Evolutionary conservation across 2,329 filamentous ascomycete species (phyloP).

Genomic region (Trichothecium sympodiale): DNA sequence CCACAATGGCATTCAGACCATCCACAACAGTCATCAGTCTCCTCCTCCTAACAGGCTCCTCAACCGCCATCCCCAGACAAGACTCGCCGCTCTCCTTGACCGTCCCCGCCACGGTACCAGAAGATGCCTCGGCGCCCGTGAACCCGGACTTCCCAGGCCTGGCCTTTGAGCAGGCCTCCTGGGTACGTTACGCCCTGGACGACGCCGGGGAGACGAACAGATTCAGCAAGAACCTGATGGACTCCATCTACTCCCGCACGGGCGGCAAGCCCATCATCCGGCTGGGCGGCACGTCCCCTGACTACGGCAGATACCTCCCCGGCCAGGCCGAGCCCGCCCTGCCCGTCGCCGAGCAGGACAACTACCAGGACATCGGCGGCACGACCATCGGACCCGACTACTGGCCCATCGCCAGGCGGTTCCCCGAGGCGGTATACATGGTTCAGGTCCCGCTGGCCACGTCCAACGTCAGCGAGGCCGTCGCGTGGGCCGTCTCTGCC

Average conservation of each 20-base stretch:
- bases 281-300: conserved; percentile 22
- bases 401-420: conserved; percentile 19
- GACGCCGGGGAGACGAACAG: conserved; percentile 17
- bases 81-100: not conserved
- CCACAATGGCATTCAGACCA: no score
- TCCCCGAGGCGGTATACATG: conserved; percentile 20
- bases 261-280: conserved; percentile 22
- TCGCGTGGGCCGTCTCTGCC: conserved; percentile 20
- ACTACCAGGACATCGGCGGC: conserved; percentile 20
- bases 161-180: conserved; percentile 18
- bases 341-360: conserved; percentile 20
- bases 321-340: conserved; percentile 18
- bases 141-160: conserved; percentile 3
- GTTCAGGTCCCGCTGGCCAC: conserved; percentile 23
- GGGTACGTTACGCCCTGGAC: conserved; percentile 19
- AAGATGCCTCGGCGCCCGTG: not conserved
- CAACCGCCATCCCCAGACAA: not conserved
- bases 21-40: no score
- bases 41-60: no score
- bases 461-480: conserved; percentile 20
- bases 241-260: conserved; percentile 20
- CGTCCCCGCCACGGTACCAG: not conserved
- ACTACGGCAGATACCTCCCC: conserved; percentile 21
- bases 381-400: conserved; percentile 22
- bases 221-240: conserved; percentile 22